phyloP scores from a whole-genome alignment of 2,329 filamentous ascomycete species.

The Raffaelea ambrosiae region DNA sequence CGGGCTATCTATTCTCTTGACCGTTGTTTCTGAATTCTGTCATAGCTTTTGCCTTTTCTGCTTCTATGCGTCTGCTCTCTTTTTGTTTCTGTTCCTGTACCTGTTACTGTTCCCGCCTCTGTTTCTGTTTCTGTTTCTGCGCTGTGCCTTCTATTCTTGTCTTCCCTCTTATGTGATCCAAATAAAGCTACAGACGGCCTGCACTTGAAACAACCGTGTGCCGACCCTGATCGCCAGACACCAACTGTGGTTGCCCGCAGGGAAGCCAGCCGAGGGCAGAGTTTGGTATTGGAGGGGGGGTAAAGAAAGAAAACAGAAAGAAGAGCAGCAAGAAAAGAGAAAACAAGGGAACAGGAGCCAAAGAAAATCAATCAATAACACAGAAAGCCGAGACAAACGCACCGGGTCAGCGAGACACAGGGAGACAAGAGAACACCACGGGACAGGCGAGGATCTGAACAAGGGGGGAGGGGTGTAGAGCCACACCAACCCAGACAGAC shows the following conservation, averaged over 20 bases:
- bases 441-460: slow-evolving; percentile 2
- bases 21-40: too few relatives aligned
- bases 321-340: not conserved
- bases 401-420: too few relatives aligned
- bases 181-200: slow-evolving; percentile 1
- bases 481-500: not conserved
- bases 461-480: slow-evolving; percentile 1
- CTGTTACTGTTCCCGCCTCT: not conserved
- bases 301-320: not conserved
- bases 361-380: too few relatives aligned
- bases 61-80: too few relatives aligned
- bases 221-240: slow-evolving; percentile 14
- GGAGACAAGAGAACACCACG: too few relatives aligned
- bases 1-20: too few relatives aligned
- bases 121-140: not conserved
- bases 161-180: not conserved
- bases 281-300: slow-evolving; percentile 7
- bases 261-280: slow-evolving; percentile 3
- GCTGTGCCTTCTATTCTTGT: not conserved
- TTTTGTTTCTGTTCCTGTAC: not conserved
- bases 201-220: slow-evolving; percentile 12
- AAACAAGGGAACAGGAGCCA: not conserved
- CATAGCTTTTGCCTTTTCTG: not conserved
- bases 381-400: not conserved
- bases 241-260: slow-evolving; percentile 2